Percentiles rank a stretch among this genome's conserved stretches.
Evolutionary conservation across 1,284 basidiomycete species (phyloP).

Genomic region (Austropuccinia psidii): DNA sequence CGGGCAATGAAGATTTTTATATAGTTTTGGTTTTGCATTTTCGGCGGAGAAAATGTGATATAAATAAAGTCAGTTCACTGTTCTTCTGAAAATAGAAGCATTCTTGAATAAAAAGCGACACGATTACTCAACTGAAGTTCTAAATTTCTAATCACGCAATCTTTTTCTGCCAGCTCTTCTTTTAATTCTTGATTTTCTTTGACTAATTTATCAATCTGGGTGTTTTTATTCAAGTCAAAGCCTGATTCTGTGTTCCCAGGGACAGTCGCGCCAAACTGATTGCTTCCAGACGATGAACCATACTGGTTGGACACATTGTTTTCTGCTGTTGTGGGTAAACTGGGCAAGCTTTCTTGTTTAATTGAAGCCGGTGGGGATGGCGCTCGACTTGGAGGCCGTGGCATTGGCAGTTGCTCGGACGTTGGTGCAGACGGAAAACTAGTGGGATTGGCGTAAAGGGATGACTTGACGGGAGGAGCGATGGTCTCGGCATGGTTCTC

Average conservation of each 20-base stretch:
- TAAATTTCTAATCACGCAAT: conserved; percentile 67
- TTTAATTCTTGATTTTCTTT: conserved; percentile 60
- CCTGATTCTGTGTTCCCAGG: conserved; percentile 16
- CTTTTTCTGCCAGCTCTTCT: conserved; percentile 63
- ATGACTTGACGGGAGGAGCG: conserved; percentile 25
- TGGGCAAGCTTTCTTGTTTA: conserved; percentile 38
- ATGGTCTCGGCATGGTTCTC: conserved; percentile 45
- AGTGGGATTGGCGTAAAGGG: conserved; percentile 25
- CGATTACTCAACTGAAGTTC: conserved; percentile 57
- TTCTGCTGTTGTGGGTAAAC: neutral
- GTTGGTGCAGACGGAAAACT: conserved; percentile 19
- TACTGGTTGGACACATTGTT: neutral
- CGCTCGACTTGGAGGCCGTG: conserved; percentile 11
- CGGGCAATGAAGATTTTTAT: neutral
- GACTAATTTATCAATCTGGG: conserved; percentile 46
- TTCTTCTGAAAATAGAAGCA: neutral
- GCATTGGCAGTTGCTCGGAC: neutral
- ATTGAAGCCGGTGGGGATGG: conserved; percentile 27
- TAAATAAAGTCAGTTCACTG: neutral
- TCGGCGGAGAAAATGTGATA: neutral
- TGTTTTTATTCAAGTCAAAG: neutral
- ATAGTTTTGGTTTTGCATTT: neutral
- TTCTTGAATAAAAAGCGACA: neutral
- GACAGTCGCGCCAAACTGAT: conserved; percentile 18
- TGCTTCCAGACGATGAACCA: conserved; percentile 8